Evolutionary conservation across 1,284 basidiomycete genomes (phyloP).

Genomic region (Anthracocystis panici-leucophaei): DNA sequence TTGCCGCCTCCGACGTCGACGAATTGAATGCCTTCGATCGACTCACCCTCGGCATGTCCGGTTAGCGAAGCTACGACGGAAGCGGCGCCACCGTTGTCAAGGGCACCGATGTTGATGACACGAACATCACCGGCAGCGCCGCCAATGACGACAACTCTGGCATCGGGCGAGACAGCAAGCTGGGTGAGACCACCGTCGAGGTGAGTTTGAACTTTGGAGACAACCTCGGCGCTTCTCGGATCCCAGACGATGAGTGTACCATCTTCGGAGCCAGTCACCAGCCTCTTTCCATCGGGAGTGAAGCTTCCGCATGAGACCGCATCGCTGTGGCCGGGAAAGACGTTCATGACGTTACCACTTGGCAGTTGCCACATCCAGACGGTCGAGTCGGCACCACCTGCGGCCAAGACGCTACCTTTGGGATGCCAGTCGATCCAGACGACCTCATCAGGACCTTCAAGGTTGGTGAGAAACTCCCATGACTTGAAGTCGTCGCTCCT

Average conservation of each 20-base stretch:
- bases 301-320: conserved; percentile 89
- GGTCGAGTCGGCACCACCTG: conserved; percentile 91
- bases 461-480: conserved; percentile 92
- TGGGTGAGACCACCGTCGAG: conserved; percentile 84
- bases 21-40: conserved; percentile 88
- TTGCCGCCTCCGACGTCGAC: conserved; percentile 80
- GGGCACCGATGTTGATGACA: conserved; percentile 83
- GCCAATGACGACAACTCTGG: conserved; percentile 82
- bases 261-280: conserved; percentile 87
- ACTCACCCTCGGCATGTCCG: conserved; percentile 88
- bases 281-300: conserved; percentile 82
- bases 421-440: conserved; percentile 97
- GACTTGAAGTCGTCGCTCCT: conserved; percentile 74
- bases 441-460: conserved; percentile 94
- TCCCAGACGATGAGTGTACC: conserved; percentile 92
- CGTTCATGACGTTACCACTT: conserved; percentile 92
- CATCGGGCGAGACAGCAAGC: conserved; percentile 80
- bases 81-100: conserved; percentile 72
- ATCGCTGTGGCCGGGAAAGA: conserved; percentile 89
- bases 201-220: conserved; percentile 80
- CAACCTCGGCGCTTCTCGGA: conserved; percentile 80
- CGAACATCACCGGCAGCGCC: conserved; percentile 85
- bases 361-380: conserved; percentile 99
- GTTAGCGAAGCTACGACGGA: conserved; percentile 83
- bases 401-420: conserved; percentile 86